Conservation (phyloP, 352 stramenopile species). For the Pythium angustatum region DNA sequence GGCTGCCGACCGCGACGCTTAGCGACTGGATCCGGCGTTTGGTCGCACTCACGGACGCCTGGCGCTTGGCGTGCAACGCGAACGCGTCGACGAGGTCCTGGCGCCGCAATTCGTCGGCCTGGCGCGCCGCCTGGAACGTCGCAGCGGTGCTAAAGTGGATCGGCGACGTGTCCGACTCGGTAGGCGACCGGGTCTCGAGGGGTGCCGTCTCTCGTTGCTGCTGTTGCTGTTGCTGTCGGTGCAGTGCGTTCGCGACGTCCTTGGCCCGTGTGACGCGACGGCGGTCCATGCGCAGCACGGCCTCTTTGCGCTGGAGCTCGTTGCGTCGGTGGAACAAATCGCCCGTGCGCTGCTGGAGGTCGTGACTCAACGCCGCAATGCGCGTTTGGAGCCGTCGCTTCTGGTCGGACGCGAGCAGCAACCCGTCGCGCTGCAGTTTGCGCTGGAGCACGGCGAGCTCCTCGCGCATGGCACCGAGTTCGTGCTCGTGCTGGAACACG, state of each 20-base stretch:
- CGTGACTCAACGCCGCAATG: slow-evolving; percentile 50
- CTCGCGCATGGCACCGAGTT: slow-evolving; percentile 57
- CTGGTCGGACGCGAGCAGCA: slow-evolving; percentile 36
- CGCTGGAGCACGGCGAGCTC: slow-evolving; percentile 51
- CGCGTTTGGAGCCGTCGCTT: slow-evolving; percentile 52
- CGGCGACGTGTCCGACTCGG: not conserved
- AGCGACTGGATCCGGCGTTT: slow-evolving; percentile 20
- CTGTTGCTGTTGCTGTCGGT: slow-evolving; percentile 10
- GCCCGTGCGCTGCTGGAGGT: slow-evolving; percentile 63
- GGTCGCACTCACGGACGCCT: slow-evolving; percentile 19
- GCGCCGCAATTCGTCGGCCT: slow-evolving; percentile 57
- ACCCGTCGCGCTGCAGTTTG: slow-evolving; percentile 38
- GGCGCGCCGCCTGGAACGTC: slow-evolving; percentile 36
- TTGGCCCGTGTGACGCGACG: slow-evolving; percentile 9
- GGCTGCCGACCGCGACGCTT: slow-evolving; percentile 2
- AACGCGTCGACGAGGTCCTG: slow-evolving; percentile 59
- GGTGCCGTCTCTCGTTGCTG: not conserved
- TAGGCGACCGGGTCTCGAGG: not conserved
- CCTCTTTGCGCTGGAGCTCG: slow-evolving; percentile 64
- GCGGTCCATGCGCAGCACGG: slow-evolving; percentile 32
- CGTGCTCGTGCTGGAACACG: slow-evolving; percentile 63
- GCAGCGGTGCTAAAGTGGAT: slow-evolving; percentile 26
- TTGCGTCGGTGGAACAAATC: slow-evolving; percentile 78
- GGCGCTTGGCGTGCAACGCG: slow-evolving; percentile 25
- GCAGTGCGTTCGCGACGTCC: not conserved